Base-by-base conservation (phyloP, 2,329 filamentous ascomycete species). In the Coniochaeta sp. region DNA sequence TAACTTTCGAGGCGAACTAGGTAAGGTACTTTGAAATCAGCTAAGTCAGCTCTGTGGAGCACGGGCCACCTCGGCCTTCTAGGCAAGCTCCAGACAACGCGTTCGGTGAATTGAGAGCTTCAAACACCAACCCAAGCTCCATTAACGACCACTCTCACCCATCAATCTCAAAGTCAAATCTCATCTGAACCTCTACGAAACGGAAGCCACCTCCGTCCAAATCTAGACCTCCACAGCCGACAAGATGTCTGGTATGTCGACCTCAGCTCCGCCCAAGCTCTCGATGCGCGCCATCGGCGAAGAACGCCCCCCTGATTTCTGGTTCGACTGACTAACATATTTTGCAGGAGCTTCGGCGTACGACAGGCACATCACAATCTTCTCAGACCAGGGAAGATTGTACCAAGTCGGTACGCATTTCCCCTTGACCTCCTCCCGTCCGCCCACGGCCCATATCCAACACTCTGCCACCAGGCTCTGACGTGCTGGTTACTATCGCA, bases 351-450 rank as follows among this genome's bases (percentile, higher is more conserved):
- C 84, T 74, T 86, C 89, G 73, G 91, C 90, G 67, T 97, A 95
- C 76, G 94, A 99, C 75, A 85, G 94, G 79, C 94, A 99, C 75
- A 99, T 99, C 67, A 99, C 94, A 69, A 97, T 99, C 80, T 99
- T 99, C 78, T 96, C 94, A 56, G 94, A 99, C 72, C 91, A 96
- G 76, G 94, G 94, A 67, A 86, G 94, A 70, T 79, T 99, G 70
- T 99, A 97, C 72, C 94, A 99, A 96, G 94, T 99, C 72, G 94
- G 94, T 97, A 82, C 67, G 91, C 82, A 55, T 50, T 27, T 49
- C n/a, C 27, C 45, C 53, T 53, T 35, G 35, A 31, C 50, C 51
- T 46, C 50, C 20, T 35, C 30, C 27, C 10, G 27, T 14, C 32
- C 7, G 4, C 48, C 13, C 22, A 35, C 16, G 18, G 45, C 6